Evolutionary conservation across 208 protist genomes (phyloP).

Genomic region (Leishmania lainsoni): DNA sequence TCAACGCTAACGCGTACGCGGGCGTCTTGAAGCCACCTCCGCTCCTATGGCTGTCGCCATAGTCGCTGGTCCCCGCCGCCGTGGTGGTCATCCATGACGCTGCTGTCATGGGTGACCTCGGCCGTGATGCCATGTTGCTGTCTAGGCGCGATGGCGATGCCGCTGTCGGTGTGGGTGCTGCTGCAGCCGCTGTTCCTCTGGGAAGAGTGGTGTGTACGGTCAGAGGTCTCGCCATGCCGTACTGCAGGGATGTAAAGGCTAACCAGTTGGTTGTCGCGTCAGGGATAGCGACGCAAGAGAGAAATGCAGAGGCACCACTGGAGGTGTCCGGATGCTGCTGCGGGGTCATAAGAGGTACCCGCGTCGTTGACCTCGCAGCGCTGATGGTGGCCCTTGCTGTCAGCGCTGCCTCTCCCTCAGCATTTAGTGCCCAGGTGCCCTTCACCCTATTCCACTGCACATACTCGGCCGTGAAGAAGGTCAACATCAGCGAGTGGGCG

Average conservation of each 20-base stretch:
- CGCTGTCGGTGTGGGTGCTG: neutral
- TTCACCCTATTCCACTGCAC: conserved; percentile 25
- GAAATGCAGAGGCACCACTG: neutral
- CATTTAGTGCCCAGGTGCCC: conserved; percentile 26
- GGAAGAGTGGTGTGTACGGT: conserved; percentile 30
- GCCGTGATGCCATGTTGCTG: conserved; percentile 33
- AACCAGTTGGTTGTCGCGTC: conserved; percentile 26
- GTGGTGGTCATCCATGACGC: neutral
- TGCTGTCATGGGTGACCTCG: conserved; percentile 38
- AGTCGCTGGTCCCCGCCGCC: neutral
- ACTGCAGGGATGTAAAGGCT: conserved; percentile 48
- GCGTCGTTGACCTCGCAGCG: neutral
- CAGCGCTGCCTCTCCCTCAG: conserved; percentile 24
- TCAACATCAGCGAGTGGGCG: conserved; percentile 30
- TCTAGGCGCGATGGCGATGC: neutral
- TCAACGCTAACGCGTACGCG: conserved; percentile 12
- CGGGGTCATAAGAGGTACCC: neutral
- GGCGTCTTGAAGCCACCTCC: neutral
- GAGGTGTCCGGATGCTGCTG: neutral
- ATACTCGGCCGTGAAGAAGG: conserved; percentile 32
- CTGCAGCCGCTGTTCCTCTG: neutral
- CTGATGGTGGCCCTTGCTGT: conserved; percentile 15
- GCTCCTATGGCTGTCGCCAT: neutral
- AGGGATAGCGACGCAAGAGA: neutral
- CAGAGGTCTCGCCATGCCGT: conserved; percentile 42